Conservation (phyloP, 1,284 basidiomycete genomes). For the Ceratobasidium sp. region DNA sequence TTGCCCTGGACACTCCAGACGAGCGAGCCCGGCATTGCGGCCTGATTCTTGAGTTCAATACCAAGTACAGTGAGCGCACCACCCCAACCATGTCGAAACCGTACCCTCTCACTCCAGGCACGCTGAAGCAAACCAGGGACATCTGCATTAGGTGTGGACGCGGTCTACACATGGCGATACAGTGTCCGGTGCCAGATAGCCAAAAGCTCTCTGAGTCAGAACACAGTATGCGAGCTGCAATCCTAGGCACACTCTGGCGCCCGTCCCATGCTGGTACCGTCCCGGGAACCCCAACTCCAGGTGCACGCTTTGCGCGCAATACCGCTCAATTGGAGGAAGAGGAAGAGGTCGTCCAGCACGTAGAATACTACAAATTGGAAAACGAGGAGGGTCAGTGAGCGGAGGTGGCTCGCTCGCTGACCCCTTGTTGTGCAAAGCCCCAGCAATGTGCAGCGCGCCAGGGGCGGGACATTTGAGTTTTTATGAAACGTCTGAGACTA, state of each 20-base stretch:
- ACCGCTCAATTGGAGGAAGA: neutral
- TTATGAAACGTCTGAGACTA: neutral
- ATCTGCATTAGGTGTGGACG: too few relatives aligned
- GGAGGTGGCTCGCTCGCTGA: constrained; percentile 1
- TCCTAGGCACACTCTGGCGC: too few relatives aligned
- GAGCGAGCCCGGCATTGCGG: neutral
- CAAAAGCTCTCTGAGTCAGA: too few relatives aligned
- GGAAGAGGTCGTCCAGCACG: too few relatives aligned
- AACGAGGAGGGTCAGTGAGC: neutral
- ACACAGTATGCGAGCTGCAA: too few relatives aligned
- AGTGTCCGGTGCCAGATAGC: too few relatives aligned
- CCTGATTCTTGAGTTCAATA: neutral
- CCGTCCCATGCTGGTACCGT: too few relatives aligned
- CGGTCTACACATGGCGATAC: too few relatives aligned
- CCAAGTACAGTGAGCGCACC: neutral
- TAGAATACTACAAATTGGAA: too few relatives aligned
- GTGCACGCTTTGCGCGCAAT: neutral
- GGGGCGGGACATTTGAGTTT: neutral
- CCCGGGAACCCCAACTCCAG: too few relatives aligned
- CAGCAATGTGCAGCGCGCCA: neutral
- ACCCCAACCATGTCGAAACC: neutral
- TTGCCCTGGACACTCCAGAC: neutral
- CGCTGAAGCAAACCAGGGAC: too few relatives aligned
- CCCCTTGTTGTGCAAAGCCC: neutral
- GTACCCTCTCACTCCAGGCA: neutral